Evolutionary conservation across 176 grass and related monocot species (phyloP).

Genomic region (Panicum miliaceum): DNA sequence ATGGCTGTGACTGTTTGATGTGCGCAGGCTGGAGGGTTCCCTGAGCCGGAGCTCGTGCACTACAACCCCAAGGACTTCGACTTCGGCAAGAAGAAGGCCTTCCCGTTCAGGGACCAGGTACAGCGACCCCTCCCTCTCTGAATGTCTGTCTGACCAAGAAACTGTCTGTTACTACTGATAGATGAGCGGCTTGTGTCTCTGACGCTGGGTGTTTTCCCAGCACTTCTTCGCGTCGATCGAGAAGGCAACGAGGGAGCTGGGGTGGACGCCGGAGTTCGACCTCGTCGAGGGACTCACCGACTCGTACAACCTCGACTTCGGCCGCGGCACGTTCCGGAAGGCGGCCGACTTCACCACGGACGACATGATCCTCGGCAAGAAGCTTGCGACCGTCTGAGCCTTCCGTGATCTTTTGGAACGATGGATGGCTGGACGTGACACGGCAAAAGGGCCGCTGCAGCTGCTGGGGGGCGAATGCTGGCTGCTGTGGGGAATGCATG

Average conservation of each 20-base stretch:
- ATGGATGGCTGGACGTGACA: background rate
- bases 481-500: too few relatives aligned
- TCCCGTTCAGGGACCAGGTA: slow-evolving; percentile 98
- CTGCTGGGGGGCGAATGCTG: too few relatives aligned
- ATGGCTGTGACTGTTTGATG: background rate
- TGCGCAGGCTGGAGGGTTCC: slow-evolving; percentile 79
- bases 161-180: background rate
- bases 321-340: slow-evolving; percentile 79
- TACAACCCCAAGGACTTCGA: slow-evolving; percentile 96
- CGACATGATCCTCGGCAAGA: slow-evolving; percentile 93
- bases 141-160: background rate
- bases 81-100: slow-evolving; percentile 95
- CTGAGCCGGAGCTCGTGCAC: slow-evolving; percentile 87
- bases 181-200: background rate
- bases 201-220: slow-evolving; percentile 36
- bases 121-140: background rate
- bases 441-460: too few relatives aligned
- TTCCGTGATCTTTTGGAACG: background rate
- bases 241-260: slow-evolving; percentile 66
- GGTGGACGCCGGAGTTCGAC: slow-evolving; percentile 64
- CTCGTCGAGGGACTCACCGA: slow-evolving; percentile 77
- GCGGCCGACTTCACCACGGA: slow-evolving; percentile 84
- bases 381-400: slow-evolving; percentile 54
- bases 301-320: slow-evolving; percentile 94
- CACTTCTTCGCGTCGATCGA: slow-evolving; percentile 94